phyloP scores from a whole-genome alignment of 1,139 yeast genomes.

The Barnettozyma hawaiiensis region DNA sequence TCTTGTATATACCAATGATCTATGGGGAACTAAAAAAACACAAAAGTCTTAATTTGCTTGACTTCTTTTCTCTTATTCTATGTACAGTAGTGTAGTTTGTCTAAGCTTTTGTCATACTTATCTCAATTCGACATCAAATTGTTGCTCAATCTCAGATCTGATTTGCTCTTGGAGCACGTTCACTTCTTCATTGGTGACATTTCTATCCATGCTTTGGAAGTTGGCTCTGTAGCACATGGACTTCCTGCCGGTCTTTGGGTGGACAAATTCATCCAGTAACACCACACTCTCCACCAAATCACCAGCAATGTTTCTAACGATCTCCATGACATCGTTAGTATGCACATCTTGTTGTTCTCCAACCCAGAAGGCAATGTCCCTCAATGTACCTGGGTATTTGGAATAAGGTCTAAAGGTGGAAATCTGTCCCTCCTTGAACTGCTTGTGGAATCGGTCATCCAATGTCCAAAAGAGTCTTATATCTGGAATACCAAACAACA shows the following conservation, averaged over 20 bases:
- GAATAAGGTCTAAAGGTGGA: conserved; percentile 82
- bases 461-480: conserved; percentile 88
- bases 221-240: conserved; percentile 87
- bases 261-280: conserved; percentile 73
- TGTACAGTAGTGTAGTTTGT: neutral
- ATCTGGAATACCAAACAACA: conserved; percentile 91
- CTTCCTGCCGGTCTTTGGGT: conserved; percentile 71
- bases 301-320: conserved; percentile 78
- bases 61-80: too few species aligned
- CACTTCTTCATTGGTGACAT: conserved; percentile 75
- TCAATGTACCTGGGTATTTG: conserved; percentile 76
- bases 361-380: conserved; percentile 94
- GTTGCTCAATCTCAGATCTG: conserved; percentile 45
- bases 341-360: conserved; percentile 41
- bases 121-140: conserved; percentile 52
- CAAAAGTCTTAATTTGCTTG: neutral
- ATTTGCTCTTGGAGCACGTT: conserved; percentile 64
- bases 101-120: conserved; percentile 7
- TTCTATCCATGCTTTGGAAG: conserved; percentile 95
- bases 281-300: conserved; percentile 85
- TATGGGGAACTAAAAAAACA: neutral
- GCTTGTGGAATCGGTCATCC: conserved; percentile 72
- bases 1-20: conserved; percentile 10
- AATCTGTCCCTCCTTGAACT: conserved; percentile 62
- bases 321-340: conserved; percentile 90